Base-by-base conservation (phyloP, 371 early-diverging fungal species). In the Fennellomyces sp. region DNA sequence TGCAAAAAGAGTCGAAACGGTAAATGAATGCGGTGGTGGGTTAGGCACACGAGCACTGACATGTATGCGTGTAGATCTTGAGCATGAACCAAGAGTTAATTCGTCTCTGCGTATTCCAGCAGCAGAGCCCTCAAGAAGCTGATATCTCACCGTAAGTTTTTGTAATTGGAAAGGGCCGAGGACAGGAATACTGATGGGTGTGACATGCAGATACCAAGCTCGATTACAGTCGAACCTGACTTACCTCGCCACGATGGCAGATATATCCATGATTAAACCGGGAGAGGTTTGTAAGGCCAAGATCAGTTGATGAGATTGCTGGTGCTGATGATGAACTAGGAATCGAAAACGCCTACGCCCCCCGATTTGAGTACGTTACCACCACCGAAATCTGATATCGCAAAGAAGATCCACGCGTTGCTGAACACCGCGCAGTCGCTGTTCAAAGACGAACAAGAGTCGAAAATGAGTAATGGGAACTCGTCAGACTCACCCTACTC, bases 221-320 rank as follows among this genome's bases (percentile, higher is more conserved):
- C 70, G 79, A 45, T 63, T 84, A 26, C 84, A 82, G 57, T 75
- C 76, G 1, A 84, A 84, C 56, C 62, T 84, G 26, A 75, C 79
- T 12, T 84, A 82, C 60, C 64, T 84, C 13, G 82, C 84, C 12
- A 76, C 80, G 4, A 81, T 84, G 69, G 84, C 84, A 33, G 84
- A 84, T 67, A 68, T 78, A 50, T 75, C 77, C 17, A 72, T 76
- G 66, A 69, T 74, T 6, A 77, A 82, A 47, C 75, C 79, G 13
- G 77, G 76, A 45, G 73, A 80, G 42, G 85, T 82, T 71, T 29
- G 52, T 45, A 26, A 11, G 49, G 23, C 6, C 5, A 5, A 45
- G 15, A 33, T 28, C 48, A 27, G 31, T 52, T n/a, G 25, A 19
- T 48, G 54, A 53, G 4, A 23, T n/a, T 29, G 30, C 11, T 36